Percentiles rank a stretch among this genome's conserved stretches.
Evolutionary conservation across 179 eudicot genomes (phyloP).

Genomic region (Camellia oleifera): DNA sequence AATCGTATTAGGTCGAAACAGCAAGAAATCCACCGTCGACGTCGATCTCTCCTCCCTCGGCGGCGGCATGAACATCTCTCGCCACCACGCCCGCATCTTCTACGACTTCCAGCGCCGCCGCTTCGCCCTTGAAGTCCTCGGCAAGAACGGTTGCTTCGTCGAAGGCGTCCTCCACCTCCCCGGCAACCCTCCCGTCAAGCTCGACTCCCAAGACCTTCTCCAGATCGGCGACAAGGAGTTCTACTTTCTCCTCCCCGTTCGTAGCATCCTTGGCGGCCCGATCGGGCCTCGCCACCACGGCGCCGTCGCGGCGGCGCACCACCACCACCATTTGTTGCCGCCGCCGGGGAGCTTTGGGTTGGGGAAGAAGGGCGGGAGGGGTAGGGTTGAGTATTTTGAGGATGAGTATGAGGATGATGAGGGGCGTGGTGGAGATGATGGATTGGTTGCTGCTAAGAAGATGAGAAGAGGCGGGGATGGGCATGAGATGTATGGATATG

Average conservation of each 20-base stretch:
- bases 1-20: slow-evolving; percentile 79
- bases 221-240: slow-evolving; percentile 96
- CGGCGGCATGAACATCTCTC: slow-evolving; percentile 99
- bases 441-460: slow-evolving; percentile 41
- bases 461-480: slow-evolving; percentile 40
- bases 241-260: slow-evolving; percentile 66
- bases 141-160: slow-evolving; percentile 87
- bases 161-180: slow-evolving; percentile 91
- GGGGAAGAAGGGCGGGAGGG: slow-evolving; percentile 44
- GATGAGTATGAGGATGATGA: slow-evolving; percentile 32
- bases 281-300: slow-evolving; percentile 46
- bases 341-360: slow-evolving; percentile 20
- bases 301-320: slow-evolving; percentile 13
- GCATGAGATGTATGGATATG: slow-evolving; percentile 31
- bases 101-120: slow-evolving; percentile 89
- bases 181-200: slow-evolving; percentile 66
- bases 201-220: slow-evolving; percentile 81
- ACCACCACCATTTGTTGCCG: slow-evolving; percentile 11
- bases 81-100: slow-evolving; percentile 96
- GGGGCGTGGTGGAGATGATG: slow-evolving; percentile 24
- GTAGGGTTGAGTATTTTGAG: slow-evolving; percentile 30
- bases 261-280: slow-evolving; percentile 67
- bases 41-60: slow-evolving; percentile 91
- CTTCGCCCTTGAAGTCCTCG: slow-evolving; percentile 85
- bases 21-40: slow-evolving; percentile 85